Evolutionary conservation across 129 eudicot genomes (phyloP).

Genomic region (Centella asiatica): DNA sequence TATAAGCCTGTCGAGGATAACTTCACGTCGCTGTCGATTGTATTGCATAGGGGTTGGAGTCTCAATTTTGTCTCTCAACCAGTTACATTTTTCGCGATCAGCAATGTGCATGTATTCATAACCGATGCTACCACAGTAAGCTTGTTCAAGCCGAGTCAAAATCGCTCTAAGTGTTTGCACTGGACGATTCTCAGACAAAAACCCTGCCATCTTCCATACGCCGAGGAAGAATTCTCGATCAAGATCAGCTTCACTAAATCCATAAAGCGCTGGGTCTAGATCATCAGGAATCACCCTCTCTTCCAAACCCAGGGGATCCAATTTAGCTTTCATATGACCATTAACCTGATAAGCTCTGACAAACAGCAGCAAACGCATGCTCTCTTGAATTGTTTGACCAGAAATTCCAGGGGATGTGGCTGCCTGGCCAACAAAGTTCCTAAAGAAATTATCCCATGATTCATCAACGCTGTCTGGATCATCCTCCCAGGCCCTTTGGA

Average conservation of each 20-base stretch:
- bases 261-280: slow-evolving; percentile 71
- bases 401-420: slow-evolving; percentile 90
- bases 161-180: slow-evolving; percentile 86
- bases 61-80: slow-evolving; percentile 87
- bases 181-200: slow-evolving; percentile 93
- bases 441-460: slow-evolving; percentile 96
- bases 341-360: slow-evolving; percentile 96
- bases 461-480: slow-evolving; percentile 95
- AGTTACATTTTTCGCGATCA: slow-evolving; percentile 82
- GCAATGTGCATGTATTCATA: slow-evolving; percentile 97
- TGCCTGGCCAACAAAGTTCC: slow-evolving; percentile 89
- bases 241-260: slow-evolving; percentile 85
- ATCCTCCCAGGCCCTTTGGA: slow-evolving; percentile 95
- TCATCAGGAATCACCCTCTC: slow-evolving; percentile 68
- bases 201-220: slow-evolving; percentile 91
- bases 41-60: slow-evolving; percentile 87
- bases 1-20: slow-evolving; percentile 84
- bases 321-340: slow-evolving; percentile 89
- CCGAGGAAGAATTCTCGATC: slow-evolving; percentile 94
- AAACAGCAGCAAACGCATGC: slow-evolving; percentile 79
- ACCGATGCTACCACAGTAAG: slow-evolving; percentile 85
- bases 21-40: slow-evolving; percentile 76
- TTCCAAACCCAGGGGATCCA: slow-evolving; percentile 81
- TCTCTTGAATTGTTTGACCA: slow-evolving; percentile 93
- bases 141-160: slow-evolving; percentile 89